phyloP scores from a whole-genome alignment of 2,329 filamentous ascomycete genomes.

The Triangularia verruculosa region DNA sequence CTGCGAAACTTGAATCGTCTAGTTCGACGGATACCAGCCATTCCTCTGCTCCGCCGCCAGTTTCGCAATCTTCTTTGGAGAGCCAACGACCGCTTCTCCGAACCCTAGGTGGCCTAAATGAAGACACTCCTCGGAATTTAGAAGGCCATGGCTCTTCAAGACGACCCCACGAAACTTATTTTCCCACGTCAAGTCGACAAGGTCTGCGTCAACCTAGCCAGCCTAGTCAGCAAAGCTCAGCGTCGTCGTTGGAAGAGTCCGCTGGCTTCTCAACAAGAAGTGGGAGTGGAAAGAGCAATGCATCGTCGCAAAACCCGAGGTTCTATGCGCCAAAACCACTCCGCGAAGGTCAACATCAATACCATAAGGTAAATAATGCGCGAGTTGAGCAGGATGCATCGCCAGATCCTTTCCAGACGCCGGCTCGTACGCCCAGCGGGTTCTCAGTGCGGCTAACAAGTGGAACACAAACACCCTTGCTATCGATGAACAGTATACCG shows the following conservation, averaged over 20 bases:
- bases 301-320: conserved; percentile 25
- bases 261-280: conserved; percentile 24
- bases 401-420: conserved; percentile 17
- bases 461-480: conserved; percentile 8
- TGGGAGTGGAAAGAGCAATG: conserved; percentile 24
- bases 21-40: conserved; percentile 13
- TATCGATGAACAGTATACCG: not conserved
- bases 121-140: conserved; percentile 30
- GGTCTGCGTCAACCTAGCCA: conserved; percentile 20
- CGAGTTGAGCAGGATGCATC: not conserved
- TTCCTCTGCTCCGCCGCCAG: conserved; percentile 11
- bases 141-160: conserved; percentile 24
- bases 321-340: conserved; percentile 19
- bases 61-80: conserved; percentile 19
- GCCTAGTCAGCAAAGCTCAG: conserved; percentile 24
- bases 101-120: conserved; percentile 21
- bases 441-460: conserved; percentile 17
- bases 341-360: conserved; percentile 2
- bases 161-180: conserved; percentile 21
- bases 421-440: conserved; percentile 20
- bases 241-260: conserved; percentile 27
- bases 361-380: conserved; percentile 4
- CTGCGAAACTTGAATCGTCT: conserved; percentile 23
- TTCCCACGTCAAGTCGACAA: conserved; percentile 19
- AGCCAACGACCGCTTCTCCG: conserved; percentile 4